Conservation (phyloP, 2,329 filamentous ascomycete genomes). For the Dryadomyces sulphureus region DNA sequence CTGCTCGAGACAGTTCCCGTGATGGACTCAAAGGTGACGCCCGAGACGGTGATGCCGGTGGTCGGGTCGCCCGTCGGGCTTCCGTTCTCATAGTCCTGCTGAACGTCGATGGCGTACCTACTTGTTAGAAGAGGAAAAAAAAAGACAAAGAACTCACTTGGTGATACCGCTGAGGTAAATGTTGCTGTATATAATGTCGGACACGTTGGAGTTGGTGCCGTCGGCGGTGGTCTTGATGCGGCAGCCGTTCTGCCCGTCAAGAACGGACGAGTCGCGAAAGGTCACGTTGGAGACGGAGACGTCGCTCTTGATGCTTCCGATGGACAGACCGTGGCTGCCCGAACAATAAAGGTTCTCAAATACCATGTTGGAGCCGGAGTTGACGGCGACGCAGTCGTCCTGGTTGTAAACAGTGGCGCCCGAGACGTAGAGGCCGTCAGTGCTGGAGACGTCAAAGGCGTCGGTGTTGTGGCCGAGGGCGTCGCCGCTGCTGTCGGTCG, state of each 20-base stretch:
- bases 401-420: slow-evolving; percentile 41
- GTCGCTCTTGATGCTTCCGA: slow-evolving; percentile 26
- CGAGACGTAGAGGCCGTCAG: slow-evolving; percentile 31
- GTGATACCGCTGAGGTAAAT: slow-evolving; percentile 33
- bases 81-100: slow-evolving; percentile 41
- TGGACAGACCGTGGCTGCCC: slow-evolving; percentile 39
- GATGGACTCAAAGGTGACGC: slow-evolving; percentile 14
- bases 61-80: slow-evolving; percentile 25
- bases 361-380: slow-evolving; percentile 18
- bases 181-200: slow-evolving; percentile 33
- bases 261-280: slow-evolving; percentile 18
- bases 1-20: slow-evolving; percentile 18
- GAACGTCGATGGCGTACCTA: slow-evolving; percentile 39
- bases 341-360: slow-evolving; percentile 28
- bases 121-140: slow-evolving; percentile 8
- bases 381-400: slow-evolving; percentile 44
- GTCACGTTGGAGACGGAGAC: slow-evolving; percentile 37
- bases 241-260: slow-evolving; percentile 15
- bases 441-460: slow-evolving; percentile 39
- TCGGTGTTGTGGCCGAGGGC: slow-evolving; percentile 35
- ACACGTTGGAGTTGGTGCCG: slow-evolving; percentile 31
- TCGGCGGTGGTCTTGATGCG: slow-evolving; percentile 41
- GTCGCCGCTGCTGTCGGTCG: slow-evolving; percentile 19
- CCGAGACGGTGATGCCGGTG: slow-evolving; percentile 29
- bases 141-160: background rate